Evolutionary conservation across 2,329 filamentous ascomycete species (phyloP).

Genomic region (Davidsoniella australis): DNA sequence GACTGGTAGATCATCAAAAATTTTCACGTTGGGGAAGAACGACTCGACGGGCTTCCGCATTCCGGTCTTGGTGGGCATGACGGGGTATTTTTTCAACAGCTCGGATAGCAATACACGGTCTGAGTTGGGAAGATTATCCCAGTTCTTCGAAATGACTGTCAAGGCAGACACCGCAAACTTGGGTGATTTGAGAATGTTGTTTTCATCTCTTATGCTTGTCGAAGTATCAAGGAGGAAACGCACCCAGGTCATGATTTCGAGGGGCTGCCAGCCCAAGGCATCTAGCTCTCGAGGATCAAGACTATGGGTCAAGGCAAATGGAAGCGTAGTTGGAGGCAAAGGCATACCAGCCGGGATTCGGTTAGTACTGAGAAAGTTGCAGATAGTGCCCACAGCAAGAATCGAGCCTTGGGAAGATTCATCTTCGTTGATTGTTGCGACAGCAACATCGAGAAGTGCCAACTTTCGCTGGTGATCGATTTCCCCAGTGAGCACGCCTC

Average conservation of each 20-base stretch:
- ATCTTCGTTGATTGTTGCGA: slow-evolving; percentile 49
- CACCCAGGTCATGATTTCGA: slow-evolving; percentile 77
- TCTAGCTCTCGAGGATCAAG: slow-evolving; percentile 53
- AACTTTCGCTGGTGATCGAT: slow-evolving; percentile 52
- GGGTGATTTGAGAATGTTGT: slow-evolving; percentile 54
- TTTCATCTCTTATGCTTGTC: slow-evolving; percentile 39
- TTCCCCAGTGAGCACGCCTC: slow-evolving; percentile 53
- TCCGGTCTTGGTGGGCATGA: slow-evolving; percentile 80
- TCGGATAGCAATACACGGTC: slow-evolving; percentile 8
- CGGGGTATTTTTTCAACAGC: slow-evolving; percentile 47
- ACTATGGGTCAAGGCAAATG: slow-evolving; percentile 62
- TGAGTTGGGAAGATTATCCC: slow-evolving; percentile 36
- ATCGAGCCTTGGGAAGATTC: slow-evolving; percentile 47
- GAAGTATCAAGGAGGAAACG: slow-evolving; percentile 58
- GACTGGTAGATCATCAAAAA: slow-evolving; percentile 84
- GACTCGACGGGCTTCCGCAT: slow-evolving; percentile 75
- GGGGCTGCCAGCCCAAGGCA: slow-evolving; percentile 68
- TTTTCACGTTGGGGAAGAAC: slow-evolving; percentile 82
- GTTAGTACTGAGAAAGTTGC: slow-evolving; percentile 55
- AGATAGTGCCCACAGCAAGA: slow-evolving; percentile 60
- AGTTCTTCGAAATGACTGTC: slow-evolving; percentile 69
- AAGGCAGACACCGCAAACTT: slow-evolving; percentile 65
- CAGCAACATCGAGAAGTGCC: slow-evolving; percentile 59
- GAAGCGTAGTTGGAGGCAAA: slow-evolving; percentile 64
- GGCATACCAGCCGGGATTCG: slow-evolving; percentile 71